A percentile compares a stretch with the other conserved stretches of the same genome.
Evolutionary conservation across 345 rosid genomes (phyloP).

Genomic region (Eucalyptus coolabah): DNA sequence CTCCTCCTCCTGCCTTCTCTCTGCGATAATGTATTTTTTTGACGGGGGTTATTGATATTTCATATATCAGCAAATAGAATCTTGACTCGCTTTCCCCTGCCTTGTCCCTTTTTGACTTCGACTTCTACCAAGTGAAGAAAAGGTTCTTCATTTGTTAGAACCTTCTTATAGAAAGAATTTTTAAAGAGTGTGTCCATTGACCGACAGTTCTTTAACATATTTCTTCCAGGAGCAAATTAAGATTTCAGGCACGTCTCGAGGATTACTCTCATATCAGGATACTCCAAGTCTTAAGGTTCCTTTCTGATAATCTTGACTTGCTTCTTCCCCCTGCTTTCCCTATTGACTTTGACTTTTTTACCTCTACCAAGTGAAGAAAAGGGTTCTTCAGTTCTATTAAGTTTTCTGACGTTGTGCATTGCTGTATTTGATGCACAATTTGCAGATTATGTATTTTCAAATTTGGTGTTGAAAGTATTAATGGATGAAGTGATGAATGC

Average conservation of each 20-base stretch:
- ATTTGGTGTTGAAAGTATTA: background rate
- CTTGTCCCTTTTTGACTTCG: background rate
- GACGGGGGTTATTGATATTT: background rate
- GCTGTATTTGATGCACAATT: background rate
- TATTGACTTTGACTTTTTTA: background rate
- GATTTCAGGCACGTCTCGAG: constrained; percentile 37
- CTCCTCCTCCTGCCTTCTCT: background rate
- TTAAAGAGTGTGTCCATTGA: background rate
- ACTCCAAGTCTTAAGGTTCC: constrained; percentile 35
- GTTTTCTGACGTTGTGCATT: background rate
- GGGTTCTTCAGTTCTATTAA: background rate
- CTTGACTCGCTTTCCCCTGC: background rate
- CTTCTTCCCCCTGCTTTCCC: background rate
- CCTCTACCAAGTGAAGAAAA: background rate
- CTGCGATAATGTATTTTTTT: background rate
- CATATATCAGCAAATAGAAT: background rate
- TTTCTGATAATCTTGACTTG: background rate
- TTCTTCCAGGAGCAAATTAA: constrained; percentile 60
- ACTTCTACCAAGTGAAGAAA: background rate
- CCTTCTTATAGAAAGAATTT: background rate
- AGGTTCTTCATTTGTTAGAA: background rate
- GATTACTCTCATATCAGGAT: constrained; percentile 24
- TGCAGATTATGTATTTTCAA: background rate
- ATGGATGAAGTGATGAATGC: background rate
- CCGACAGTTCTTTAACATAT: background rate